Base-by-base conservation (phyloP, 2,329 filamentous ascomycete genomes). In the Biscogniauxia sp. region DNA sequence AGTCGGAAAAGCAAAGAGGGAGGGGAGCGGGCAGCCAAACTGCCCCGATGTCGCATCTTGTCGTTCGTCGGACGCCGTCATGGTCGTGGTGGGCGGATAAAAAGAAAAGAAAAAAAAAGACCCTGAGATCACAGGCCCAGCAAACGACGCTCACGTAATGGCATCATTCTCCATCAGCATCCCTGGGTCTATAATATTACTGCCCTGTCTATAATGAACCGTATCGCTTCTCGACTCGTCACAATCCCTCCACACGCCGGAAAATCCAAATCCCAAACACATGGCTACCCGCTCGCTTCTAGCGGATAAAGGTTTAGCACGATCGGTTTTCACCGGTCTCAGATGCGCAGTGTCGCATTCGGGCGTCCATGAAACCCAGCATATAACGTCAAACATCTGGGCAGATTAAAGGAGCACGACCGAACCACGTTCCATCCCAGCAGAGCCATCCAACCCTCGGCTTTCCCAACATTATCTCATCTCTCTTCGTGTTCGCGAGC, bases 271-370 rank as follows among this genome's bases (percentile, higher is more conserved):
- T 68, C 67, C 67, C 68, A 69, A 65, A 70, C 65, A 67, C 67
- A 62, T 67, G 68, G 67, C 65, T 69, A 70, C 68, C 69, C 69
- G 68, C 66, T 64, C 64, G 62, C 57, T 61, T 69, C 69, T 70
- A 70, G 67, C 69, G 66, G 64, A 65, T 66, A 69, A 67, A 57
- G 66, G 69, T 64, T 68, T 70, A 70, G 68, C 65, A 67, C 69
- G 69, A 70, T 70, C 69, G 63, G 59, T 66, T 63, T 66, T 64
- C 68, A 62, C 61, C 62, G 56, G 65, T 68, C 62, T 65, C 66
- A 65, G 63, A 62, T 65, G 62, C 65, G 64, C 61, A 69, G 69
- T 59, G 69, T 70, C 62, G 63, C 68, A 70, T 68, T 69, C 66
- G 67, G 28, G 67, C 64, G 63, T 63, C 61, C 56, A 60, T 63